Percentiles rank a stretch among this genome's conserved stretches.
These are phyloP conservation scores for Alloteropsis semialata DNA, from an alignment of 176 grass and related monocot species.

Conservation along the genomic window DNA sequence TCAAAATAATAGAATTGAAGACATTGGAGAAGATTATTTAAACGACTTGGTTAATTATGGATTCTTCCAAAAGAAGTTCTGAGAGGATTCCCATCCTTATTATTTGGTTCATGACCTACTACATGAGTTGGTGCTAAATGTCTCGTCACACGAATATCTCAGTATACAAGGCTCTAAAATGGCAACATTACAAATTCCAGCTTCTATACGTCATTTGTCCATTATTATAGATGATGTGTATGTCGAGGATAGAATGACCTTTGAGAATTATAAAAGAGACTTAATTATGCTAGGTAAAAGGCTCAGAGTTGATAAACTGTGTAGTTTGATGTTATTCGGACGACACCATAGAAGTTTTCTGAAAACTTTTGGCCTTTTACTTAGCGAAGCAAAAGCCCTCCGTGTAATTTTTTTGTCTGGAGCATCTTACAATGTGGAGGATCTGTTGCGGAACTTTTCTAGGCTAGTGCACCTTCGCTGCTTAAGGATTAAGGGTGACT, in stretches of 20 bases:
- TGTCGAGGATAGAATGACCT: neutral
- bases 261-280: neutral
- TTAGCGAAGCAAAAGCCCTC: too few species aligned
- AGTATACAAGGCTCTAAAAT: neutral
- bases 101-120: conserved; percentile 18
- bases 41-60: neutral
- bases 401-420: too few species aligned
- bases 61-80: neutral
- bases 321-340: neutral
- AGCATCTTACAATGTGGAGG: neutral
- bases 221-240: neutral
- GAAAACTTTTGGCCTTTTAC: neutral
- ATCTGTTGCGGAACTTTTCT: neutral
- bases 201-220: conserved; percentile 18
- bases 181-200: neutral
- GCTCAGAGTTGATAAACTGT: neutral
- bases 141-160: conserved; percentile 9
- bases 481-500: neutral
- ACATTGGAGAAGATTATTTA: neutral
- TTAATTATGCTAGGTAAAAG: neutral
- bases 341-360: neutral
- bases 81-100: neutral
- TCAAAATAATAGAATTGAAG: neutral
- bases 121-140: neutral
- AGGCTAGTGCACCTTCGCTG: conserved; percentile 12